Evolutionary conservation across 306 rosid genomes (phyloP).

Genomic region (Fagus crenata): DNA sequence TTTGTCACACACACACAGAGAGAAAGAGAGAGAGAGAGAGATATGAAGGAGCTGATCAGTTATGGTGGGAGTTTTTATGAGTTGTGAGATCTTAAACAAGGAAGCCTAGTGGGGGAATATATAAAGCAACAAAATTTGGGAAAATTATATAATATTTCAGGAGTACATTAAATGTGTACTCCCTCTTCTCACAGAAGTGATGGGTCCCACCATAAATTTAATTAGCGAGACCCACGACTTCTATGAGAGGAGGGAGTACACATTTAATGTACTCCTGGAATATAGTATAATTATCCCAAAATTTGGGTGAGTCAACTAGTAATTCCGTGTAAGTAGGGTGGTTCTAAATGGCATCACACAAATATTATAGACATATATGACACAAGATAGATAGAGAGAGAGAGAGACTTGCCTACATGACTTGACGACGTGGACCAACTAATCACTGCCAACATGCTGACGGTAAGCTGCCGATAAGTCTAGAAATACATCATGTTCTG

Average conservation of each 20-base stretch:
- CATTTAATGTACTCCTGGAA: too few relatives aligned
- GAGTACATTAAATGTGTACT: too few relatives aligned
- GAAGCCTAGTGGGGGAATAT: slow-evolving; percentile 31
- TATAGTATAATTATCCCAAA: too few relatives aligned
- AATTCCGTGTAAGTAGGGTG: slow-evolving; percentile 31
- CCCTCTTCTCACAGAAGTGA: too few relatives aligned
- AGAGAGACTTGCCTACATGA: slow-evolving; percentile 11
- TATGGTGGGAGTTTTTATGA: slow-evolving; percentile 10
- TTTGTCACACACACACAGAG: slow-evolving; percentile 5
- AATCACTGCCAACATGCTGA: slow-evolving; percentile 39
- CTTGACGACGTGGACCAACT: slow-evolving; percentile 46
- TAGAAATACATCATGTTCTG: too few relatives aligned
- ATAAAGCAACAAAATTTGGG: slow-evolving; percentile 38
- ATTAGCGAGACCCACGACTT: too few relatives aligned
- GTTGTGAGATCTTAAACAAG: slow-evolving; percentile 12
- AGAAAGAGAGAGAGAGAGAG: neutral
- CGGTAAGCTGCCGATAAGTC: too few relatives aligned
- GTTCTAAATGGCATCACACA: slow-evolving; percentile 2
- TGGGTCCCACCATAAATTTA: too few relatives aligned
- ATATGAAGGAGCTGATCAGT: slow-evolving; percentile 6
- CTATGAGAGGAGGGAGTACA: too few relatives aligned
- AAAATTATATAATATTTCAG: neutral
- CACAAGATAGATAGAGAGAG: neutral
- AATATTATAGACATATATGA: neutral
- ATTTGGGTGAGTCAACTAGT: slow-evolving; percentile 49